These are phyloP conservation scores for Oryza punctata DNA, from an alignment of 176 grass and related monocot species.

Conservation along the genomic window DNA sequence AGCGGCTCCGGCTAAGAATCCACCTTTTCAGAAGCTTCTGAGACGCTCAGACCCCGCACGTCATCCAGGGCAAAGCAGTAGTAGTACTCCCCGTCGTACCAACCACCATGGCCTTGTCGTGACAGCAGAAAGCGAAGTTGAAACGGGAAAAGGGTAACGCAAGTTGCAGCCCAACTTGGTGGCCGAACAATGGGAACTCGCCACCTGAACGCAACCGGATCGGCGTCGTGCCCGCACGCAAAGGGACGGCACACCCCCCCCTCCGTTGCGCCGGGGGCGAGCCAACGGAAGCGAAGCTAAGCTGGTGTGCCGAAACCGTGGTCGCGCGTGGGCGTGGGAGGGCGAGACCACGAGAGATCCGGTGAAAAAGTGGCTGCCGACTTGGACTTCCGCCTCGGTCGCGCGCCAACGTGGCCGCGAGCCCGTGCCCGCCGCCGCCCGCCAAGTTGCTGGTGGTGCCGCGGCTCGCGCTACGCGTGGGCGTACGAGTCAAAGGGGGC, in stretches of 20 bases:
- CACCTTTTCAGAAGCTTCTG: background rate
- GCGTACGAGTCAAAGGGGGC: slow-evolving; percentile 15
- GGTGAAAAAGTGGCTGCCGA: background rate
- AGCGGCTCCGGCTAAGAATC: background rate
- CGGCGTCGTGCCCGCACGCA: slow-evolving; percentile 6
- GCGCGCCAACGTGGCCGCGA: background rate
- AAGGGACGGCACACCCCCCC: slow-evolving; percentile 8
- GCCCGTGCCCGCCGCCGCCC: background rate
- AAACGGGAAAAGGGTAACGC: background rate
- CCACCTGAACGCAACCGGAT: background rate
- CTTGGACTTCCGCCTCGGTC: background rate
- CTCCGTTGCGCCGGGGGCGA: background rate
- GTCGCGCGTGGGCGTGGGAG: background rate
- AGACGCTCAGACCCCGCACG: background rate
- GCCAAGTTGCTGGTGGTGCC: background rate
- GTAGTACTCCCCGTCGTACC: slow-evolving; percentile 18
- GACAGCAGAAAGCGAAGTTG: background rate
- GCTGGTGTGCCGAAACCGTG: slow-evolving; percentile 27
- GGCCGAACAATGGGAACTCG: slow-evolving; percentile 22
- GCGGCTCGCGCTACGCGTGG: background rate
- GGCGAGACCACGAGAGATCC: background rate
- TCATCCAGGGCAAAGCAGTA: slow-evolving; percentile 12
- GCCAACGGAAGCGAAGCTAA: background rate
- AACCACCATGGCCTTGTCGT: background rate
- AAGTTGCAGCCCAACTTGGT: slow-evolving; percentile 26